Conservation (phyloP, 208 protist species). For the Leishmania turanica region DNA sequence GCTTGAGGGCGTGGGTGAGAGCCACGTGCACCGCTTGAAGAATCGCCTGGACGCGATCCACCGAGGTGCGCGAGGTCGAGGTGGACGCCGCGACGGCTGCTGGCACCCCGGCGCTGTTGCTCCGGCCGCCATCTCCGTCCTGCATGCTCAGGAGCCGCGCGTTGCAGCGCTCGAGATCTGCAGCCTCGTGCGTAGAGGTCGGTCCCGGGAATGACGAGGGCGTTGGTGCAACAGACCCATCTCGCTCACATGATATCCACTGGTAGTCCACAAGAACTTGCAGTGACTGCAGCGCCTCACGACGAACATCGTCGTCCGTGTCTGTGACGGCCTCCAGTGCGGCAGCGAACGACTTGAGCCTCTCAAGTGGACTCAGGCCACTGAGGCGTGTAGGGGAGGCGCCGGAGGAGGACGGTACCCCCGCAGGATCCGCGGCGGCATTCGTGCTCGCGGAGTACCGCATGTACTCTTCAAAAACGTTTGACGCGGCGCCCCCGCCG, state of each 20-base stretch:
- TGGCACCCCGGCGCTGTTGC: not conserved
- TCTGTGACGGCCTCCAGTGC: slow-evolving; percentile 76
- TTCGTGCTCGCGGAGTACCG: slow-evolving; percentile 2
- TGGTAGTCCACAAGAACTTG: slow-evolving; percentile 35
- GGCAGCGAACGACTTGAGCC: slow-evolving; percentile 54
- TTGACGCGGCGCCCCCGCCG: not conserved
- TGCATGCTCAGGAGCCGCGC: slow-evolving; percentile 6
- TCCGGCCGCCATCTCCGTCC: not conserved
- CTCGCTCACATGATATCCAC: slow-evolving; percentile 28
- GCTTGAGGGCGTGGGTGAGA: slow-evolving; percentile 70
- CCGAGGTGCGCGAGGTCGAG: slow-evolving; percentile 9
- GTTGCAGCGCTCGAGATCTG: slow-evolving; percentile 23
- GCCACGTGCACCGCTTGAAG: slow-evolving; percentile 61
- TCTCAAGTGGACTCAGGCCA: slow-evolving; percentile 48
- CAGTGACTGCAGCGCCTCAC: slow-evolving; percentile 46
- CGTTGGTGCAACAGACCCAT: not conserved
- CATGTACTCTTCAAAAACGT: slow-evolving; percentile 30
- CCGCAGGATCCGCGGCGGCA: not conserved
- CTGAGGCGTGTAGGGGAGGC: not conserved
- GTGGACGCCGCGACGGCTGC: not conserved
- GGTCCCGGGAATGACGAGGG: not conserved
- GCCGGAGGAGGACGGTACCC: not conserved
- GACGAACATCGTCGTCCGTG: slow-evolving; percentile 72
- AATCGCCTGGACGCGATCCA: slow-evolving; percentile 43
- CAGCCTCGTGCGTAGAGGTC: slow-evolving; percentile 12